These are phyloP conservation scores for Plectosphaerella sp. DNA, from an alignment of 2,329 filamentous ascomycete species.

Conservation along the genomic window DNA sequence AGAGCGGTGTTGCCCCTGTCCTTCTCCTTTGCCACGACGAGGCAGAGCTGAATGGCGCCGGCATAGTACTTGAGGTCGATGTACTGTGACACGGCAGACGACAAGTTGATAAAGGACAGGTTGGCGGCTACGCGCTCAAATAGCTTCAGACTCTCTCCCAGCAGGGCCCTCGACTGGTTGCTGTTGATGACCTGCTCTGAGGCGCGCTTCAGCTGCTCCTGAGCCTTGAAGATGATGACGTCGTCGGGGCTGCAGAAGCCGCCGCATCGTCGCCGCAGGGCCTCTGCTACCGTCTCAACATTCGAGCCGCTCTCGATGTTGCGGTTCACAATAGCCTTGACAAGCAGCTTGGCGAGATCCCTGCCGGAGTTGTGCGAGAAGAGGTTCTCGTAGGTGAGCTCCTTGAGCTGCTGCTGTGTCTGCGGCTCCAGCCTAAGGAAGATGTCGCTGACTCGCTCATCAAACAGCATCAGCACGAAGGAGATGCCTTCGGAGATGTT, in stretches of 20 bases:
- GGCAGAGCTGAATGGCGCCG: constrained; percentile 81
- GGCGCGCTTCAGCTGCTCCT: constrained; percentile 88
- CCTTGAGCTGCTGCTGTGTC: constrained; percentile 63
- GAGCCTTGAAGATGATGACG: constrained; percentile 96
- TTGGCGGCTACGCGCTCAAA: constrained; percentile 86
- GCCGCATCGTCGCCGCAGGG: constrained; percentile 84
- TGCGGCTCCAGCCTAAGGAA: constrained; percentile 69
- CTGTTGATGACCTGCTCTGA: constrained; percentile 72
- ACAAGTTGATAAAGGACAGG: constrained; percentile 75
- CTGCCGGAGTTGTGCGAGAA: constrained; percentile 78
- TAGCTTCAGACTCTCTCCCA: constrained; percentile 84
- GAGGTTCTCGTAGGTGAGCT: constrained; percentile 81
- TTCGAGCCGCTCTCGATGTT: constrained; percentile 97
- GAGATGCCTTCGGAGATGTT: constrained; percentile 96
- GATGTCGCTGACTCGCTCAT: constrained; percentile 88
- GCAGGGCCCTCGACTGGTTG: constrained; percentile 70
- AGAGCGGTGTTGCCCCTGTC: constrained; percentile 85
- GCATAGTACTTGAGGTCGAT: constrained; percentile 83
- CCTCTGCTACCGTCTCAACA: constrained; percentile 94
- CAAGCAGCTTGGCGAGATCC: constrained; percentile 86
- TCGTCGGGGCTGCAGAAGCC: constrained; percentile 98
- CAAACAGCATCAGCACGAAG: constrained; percentile 90
- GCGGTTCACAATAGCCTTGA: constrained; percentile 96
- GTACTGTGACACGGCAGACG: constrained; percentile 75
- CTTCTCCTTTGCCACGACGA: constrained; percentile 76